Evolutionary conservation across 129 eudicot genomes (phyloP), one percentile per base, ranked within the genome.

Genomic region (Flaveria sonorensis): DNA sequence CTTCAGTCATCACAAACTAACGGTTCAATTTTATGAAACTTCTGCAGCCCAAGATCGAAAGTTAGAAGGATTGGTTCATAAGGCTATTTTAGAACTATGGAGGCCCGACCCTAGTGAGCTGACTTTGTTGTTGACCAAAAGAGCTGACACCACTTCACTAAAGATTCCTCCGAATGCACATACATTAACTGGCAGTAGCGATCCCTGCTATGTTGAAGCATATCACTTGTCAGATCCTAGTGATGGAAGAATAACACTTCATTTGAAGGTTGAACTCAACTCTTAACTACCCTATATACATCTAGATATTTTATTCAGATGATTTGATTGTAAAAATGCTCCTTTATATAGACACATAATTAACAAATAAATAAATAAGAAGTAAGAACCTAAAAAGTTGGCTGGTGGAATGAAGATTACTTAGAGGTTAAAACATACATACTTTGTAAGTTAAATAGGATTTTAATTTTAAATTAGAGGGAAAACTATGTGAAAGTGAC

Each of bases 151-250:
- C 14, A 77, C 83, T 78, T 83, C 86, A 57, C 88, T 91, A n/a
- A 94, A 89, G 85, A 87, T 88, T 70, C 90, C 96, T 78, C 98
- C 98, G 14, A 88, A 84, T 71, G 86, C 98, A 50, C 79, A 79
- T 53, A 84, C 97, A 36, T 87, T 94, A 88, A 85, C 89, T 48
- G 96, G 93, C 71, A 91, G 97, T 72, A 94, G 98, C 18, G 98
- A 94, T 81, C 98, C 98, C 40, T 91, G 98, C 75, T 94, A 91
- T 87, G 96, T 94, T 21, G 98, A 94, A 89, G 97, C 93, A 36
- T 94, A 91, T 86, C 97, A 94, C 82, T 86, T 94, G 80, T 72
- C 98, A 59, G 98, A 94, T 83, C 92, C 98, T 26, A 88, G 66
- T 85, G 98, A 94, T 79, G 98, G 98, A 68, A 87, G 91, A 85